Evolutionary conservation across 163 green algal species (phyloP).

Genomic region (Scenedesmus sp.): DNA sequence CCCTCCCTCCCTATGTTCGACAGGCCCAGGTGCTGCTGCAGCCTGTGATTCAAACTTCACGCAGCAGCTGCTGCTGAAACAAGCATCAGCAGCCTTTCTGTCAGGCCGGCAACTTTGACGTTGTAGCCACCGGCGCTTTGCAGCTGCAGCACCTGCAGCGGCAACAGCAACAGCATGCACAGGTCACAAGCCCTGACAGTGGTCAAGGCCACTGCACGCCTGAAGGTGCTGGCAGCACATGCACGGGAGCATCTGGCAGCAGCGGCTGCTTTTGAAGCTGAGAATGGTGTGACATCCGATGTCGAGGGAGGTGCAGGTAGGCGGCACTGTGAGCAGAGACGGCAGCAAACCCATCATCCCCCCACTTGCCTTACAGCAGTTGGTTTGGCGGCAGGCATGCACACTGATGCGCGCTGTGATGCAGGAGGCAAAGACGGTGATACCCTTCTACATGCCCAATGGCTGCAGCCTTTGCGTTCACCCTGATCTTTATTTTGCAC

Average conservation of each 20-base stretch:
- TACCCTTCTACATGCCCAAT: too few species aligned
- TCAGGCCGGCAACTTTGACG: neutral
- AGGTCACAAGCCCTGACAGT: slow-evolving; percentile 9
- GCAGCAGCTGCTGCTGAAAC: neutral
- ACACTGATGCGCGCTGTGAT: too few species aligned
- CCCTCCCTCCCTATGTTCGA: too few species aligned
- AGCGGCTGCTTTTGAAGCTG: slow-evolving; percentile 7
- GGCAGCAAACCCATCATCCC: neutral
- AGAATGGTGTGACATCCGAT: slow-evolving; percentile 8
- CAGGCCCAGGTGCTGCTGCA: too few species aligned
- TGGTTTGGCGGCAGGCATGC: neutral
- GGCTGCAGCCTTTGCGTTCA: too few species aligned
- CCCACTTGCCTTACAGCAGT: neutral
- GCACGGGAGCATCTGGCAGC: slow-evolving; percentile 1
- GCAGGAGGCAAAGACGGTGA: too few species aligned
- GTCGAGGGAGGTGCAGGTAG: neutral
- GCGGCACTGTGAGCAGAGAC: neutral
- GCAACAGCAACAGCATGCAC: slow-evolving; percentile 31
- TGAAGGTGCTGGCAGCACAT: slow-evolving; percentile 42
- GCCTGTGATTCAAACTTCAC: neutral
- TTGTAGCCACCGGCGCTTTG: neutral
- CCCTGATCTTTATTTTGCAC: too few species aligned
- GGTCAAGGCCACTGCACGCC: slow-evolving; percentile 21
- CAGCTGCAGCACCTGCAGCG: neutral
- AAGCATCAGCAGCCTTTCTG: neutral